Conservation (phyloP, 2,329 filamentous ascomycete genomes). For the Colletotrichum siamense region DNA sequence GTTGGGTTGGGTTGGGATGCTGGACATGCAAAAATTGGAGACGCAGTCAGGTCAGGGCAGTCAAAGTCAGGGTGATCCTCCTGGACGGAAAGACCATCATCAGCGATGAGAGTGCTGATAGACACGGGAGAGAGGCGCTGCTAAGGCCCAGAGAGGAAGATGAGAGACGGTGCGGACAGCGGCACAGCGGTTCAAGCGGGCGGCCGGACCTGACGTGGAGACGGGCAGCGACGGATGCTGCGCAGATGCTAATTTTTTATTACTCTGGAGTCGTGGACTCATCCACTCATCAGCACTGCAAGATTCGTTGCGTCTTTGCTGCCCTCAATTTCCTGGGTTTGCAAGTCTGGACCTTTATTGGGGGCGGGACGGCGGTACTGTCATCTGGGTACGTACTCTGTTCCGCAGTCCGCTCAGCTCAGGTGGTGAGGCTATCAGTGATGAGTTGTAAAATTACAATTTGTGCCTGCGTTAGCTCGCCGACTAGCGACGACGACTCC, state of each 20-base stretch:
- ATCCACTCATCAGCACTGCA: neutral
- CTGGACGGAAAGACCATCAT: neutral
- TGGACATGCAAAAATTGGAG: neutral
- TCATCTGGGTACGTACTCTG: neutral
- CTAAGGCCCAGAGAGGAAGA: neutral
- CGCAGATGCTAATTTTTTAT: neutral
- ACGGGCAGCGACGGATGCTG: neutral
- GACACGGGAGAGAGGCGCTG: neutral
- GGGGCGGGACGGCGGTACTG: slow-evolving; percentile 15
- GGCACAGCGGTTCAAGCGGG: neutral
- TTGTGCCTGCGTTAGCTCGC: neutral
- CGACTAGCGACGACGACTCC: neutral
- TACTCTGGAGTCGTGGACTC: neutral
- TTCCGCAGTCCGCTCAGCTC: neutral
- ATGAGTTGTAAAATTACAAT: neutral
- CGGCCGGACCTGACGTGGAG: neutral
- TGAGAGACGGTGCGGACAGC: neutral
- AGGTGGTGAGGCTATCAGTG: neutral
- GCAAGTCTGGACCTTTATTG: neutral
- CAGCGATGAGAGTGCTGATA: neutral
- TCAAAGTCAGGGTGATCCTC: neutral
- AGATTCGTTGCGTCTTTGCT: neutral
- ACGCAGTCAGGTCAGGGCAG: neutral
- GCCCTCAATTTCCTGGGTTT: neutral
- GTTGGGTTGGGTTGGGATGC: neutral